Evolutionary conservation across 352 stramenopile species (phyloP).

Genomic region (Phytophthora constricta): DNA sequence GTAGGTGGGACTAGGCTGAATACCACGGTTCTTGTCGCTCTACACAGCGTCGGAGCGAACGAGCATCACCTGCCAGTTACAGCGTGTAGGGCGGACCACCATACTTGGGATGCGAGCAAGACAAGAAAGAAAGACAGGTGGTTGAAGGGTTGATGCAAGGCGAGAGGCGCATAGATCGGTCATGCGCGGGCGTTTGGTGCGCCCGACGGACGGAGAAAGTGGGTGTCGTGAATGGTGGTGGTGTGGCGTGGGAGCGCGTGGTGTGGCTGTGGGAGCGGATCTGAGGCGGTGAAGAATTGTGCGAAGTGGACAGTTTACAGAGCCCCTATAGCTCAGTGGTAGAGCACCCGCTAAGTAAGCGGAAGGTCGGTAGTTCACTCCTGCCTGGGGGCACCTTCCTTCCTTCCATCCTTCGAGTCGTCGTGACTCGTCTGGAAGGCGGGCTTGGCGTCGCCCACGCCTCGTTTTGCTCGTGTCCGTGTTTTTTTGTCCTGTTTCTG

Average conservation of each 20-base stretch:
- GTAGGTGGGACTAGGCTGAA: too few species aligned
- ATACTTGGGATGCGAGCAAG: too few species aligned
- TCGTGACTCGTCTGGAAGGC: not conserved
- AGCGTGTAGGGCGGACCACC: too few species aligned
- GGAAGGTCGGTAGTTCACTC: slow-evolving; percentile 39
- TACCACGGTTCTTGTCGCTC: too few species aligned
- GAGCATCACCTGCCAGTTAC: too few species aligned
- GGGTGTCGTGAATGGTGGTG: too few species aligned
- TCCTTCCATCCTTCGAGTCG: not conserved
- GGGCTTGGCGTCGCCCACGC: not conserved
- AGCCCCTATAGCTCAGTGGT: slow-evolving; percentile 37
- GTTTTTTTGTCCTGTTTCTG: not conserved
- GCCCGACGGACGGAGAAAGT: too few species aligned
- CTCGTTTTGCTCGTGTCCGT: slow-evolving; percentile 3
- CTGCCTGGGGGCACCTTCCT: slow-evolving; percentile 18
- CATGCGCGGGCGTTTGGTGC: too few species aligned
- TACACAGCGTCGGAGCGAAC: too few species aligned
- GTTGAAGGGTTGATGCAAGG: too few species aligned
- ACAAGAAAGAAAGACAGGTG: too few species aligned
- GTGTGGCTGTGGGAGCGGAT: not conserved
- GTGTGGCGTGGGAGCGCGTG: not conserved
- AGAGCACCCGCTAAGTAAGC: slow-evolving; percentile 43
- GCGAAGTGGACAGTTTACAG: not conserved
- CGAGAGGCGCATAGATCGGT: too few species aligned
- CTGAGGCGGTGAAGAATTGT: not conserved